Percentiles rank a stretch among this genome's conserved stretches.
Evolutionary conservation across 768 basidiomycete genomes (phyloP).

Genomic region (Tulasnella calospora): DNA sequence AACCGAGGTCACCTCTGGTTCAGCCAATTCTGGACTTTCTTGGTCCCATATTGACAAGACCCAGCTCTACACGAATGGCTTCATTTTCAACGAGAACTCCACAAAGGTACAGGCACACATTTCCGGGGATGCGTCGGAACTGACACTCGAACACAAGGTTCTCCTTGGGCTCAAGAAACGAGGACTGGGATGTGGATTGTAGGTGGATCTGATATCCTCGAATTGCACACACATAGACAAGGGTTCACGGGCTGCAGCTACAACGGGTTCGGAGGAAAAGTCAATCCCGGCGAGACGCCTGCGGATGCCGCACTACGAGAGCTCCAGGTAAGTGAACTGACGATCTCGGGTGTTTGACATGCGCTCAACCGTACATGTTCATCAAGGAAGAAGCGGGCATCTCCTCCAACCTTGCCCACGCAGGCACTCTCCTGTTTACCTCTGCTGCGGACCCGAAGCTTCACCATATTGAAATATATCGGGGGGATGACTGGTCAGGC

Average conservation of each 20-base stretch:
- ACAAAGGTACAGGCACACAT: not conserved
- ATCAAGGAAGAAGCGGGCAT: constrained; percentile 80
- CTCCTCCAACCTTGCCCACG: constrained; percentile 55
- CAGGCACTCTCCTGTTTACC: constrained; percentile 62
- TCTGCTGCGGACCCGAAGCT: constrained; percentile 51
- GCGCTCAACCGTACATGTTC: constrained; percentile 4
- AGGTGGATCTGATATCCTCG: not conserved
- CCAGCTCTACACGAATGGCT: constrained; percentile 1
- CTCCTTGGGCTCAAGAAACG: constrained; percentile 36
- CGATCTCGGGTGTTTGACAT: constrained; percentile 40
- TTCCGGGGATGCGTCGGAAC: not conserved
- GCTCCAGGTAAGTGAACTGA: constrained; percentile 37
- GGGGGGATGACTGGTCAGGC: constrained; percentile 58
- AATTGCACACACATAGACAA: not conserved
- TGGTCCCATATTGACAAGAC: not conserved
- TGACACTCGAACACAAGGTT: constrained; percentile 29
- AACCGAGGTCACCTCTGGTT: not conserved
- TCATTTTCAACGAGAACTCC: not conserved
- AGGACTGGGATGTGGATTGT: constrained; percentile 32
- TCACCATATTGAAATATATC: constrained; percentile 69
- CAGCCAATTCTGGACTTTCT: not conserved
- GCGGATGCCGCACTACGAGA: constrained; percentile 69
- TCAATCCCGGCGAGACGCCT: constrained; percentile 66
- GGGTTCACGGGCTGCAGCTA: constrained; percentile 47
- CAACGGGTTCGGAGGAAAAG: constrained; percentile 88